Evolutionary conservation across 768 basidiomycete genomes (phyloP), one percentile per base, ranked within the genome.

Genomic region (Cystofilobasidium capitatum): DNA sequence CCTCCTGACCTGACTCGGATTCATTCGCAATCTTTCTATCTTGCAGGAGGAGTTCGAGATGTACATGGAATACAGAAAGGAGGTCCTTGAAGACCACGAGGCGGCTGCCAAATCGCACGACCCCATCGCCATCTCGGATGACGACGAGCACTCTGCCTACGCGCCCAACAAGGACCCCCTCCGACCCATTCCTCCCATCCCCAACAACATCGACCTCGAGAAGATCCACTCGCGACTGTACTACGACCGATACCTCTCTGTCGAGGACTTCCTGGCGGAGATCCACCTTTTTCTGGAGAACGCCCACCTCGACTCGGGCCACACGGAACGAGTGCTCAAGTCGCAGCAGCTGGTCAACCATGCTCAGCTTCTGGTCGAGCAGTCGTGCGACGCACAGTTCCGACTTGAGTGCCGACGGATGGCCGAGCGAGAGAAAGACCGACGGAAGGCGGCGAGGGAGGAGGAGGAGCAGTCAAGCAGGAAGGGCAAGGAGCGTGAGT

Each of bases 181-280:
- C 14, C 79, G 79, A 12, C 79, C 79, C 22, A 76, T 73, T 20
- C 84, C 83, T 12, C 64, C 69, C 12, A 49, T 55, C 3, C 63
- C 64, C 16, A 89, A 84, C 74, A 85, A 93, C 73, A 86, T 97
- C 82, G 92, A 97, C 75, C 81, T 98, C 42, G 96, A 98, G 73
- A 84, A 83, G 70, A 91, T 99, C 84, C 88, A 93, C 72, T 79
- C 81, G 29, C 85, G 89, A 64, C 81, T 99, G 26, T 91, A 89
- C 80, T 69, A 71, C 39, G 55, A 65, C 44, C 86, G 84, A 74
- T 99, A 98, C 75, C 83, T 90, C 35, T 91, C 90, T 0, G 88
- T 90, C 0, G 84, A 86, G 65, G 86, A 89, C 64, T 96, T 99
- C 80, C 82, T 97, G 10, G 83, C 86, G n/a, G 81, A 81, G 69